These are phyloP conservation scores for Ceriops decandra DNA, from an alignment of 345 rosid species.

Conservation along the genomic window DNA sequence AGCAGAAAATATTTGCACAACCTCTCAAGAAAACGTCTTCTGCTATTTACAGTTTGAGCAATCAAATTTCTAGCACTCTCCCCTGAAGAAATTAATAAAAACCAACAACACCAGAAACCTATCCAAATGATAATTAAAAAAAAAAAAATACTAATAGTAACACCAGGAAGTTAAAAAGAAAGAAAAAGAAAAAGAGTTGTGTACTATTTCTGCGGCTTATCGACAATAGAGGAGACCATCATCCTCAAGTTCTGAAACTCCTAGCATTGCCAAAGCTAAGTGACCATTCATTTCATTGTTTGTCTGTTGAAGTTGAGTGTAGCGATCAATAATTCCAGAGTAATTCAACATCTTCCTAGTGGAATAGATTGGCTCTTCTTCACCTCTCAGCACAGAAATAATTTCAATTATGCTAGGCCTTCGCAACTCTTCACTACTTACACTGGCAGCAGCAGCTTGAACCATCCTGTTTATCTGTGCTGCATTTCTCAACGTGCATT, in stretches of 20 bases:
- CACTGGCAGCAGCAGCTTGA: conserved; percentile 71
- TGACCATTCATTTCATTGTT: conserved; percentile 81
- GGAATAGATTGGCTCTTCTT: conserved; percentile 36
- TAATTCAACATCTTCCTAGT: conserved; percentile 44
- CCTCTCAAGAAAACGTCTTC: conserved; percentile 16
- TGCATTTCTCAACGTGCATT: conserved; percentile 34
- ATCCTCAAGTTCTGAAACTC: conserved; percentile 71
- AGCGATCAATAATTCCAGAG: conserved; percentile 61
- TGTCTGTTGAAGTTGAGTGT: conserved; percentile 50
- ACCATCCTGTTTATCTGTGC: conserved; percentile 53
- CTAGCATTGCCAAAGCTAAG: conserved; percentile 82
- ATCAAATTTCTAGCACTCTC: conserved; percentile 17
- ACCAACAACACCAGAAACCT: too few species aligned
- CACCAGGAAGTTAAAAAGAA: not conserved
- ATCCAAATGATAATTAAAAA: too few species aligned
- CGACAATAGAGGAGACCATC: conserved; percentile 53
- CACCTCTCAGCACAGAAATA: conserved; percentile 54
- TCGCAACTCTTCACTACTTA: conserved; percentile 61
- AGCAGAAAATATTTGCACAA: conserved; percentile 33
- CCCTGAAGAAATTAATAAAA: conserved; percentile 19
- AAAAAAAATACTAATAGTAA: not conserved
- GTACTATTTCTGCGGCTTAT: conserved; percentile 23
- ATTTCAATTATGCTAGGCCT: conserved; percentile 65
- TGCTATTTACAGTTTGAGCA: conserved; percentile 34
- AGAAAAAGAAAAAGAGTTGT: not conserved